Base-by-base conservation (phyloP, 805 yeast genomes). In the Metschnikowia noctiluminum region DNA sequence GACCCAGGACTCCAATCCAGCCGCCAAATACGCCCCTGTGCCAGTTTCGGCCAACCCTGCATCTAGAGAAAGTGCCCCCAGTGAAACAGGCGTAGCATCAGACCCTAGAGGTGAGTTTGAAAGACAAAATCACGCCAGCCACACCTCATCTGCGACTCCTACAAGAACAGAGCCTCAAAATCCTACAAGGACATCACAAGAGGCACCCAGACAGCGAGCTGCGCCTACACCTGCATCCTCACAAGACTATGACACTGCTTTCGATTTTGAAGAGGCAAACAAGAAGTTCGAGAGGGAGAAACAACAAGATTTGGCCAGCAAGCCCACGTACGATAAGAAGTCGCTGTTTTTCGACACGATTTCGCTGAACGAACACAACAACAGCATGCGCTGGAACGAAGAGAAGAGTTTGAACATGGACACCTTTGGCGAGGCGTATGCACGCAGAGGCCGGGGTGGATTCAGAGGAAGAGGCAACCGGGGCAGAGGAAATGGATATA, bases 281-380 rank as follows among this genome's bases (percentile, higher is more conserved):
- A 90, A 91, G 35, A 83, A 81, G 63, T 88, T 89, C 66, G 82
- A 79, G 45, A 53, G 43, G 40, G 49, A 45, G 32, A 28, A 43
- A 6, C 67, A 65, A 50, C 73, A 66, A 34, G 73, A 65, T 21
- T 58, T 62, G 26, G 43, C 46, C 28, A 69, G 65, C 28, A 56
- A 50, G 35, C 46, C 62, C 9, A 62, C 59, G 28, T 94, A 94
- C 71, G 80, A 90, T 70, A 89, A 84, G 65, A 78, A 79, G 60
- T 80, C 89, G 12, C 90, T 97, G 1, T 92, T 94, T 66, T 92
- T 92, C 62, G 98, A 94, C 68, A 81, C 79, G 52, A 80, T 92
- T 49, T 80, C 89, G 10, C 83, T 89, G 4, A 74, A 83, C 35
- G 71, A 63, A 40, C 79, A 77, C 45, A 16, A 28, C 26, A 76